These are phyloP conservation scores for Trypanosoma brucei DNA, from an alignment of 208 protist genomes.

Conservation along the genomic window DNA sequence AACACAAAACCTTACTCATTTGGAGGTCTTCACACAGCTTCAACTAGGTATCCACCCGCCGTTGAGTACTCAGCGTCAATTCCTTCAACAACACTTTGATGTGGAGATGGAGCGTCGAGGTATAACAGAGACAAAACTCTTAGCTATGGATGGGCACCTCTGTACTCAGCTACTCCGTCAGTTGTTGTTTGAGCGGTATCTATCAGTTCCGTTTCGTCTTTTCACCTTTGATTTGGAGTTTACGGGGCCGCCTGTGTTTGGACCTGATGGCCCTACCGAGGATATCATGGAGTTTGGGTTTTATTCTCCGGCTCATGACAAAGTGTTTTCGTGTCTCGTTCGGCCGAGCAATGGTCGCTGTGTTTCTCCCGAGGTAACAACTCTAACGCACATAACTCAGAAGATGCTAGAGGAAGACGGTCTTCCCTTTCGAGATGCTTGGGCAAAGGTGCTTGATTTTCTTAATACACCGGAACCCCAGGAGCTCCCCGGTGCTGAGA, in stretches of 20 bases:
- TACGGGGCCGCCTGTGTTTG: constrained; percentile 80
- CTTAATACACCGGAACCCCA: constrained; percentile 63
- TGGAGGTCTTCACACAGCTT: constrained; percentile 79
- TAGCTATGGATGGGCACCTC: constrained; percentile 73
- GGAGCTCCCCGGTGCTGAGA: constrained; percentile 51
- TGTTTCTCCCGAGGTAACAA: constrained; percentile 49
- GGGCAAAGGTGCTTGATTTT: constrained; percentile 62
- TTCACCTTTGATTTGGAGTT: constrained; percentile 91
- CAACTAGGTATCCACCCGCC: constrained; percentile 79
- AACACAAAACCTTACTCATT: constrained; percentile 35
- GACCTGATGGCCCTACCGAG: constrained; percentile 76
- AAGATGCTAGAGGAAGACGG: constrained; percentile 64
- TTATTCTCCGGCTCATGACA: constrained; percentile 69
- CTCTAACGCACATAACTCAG: constrained; percentile 78
- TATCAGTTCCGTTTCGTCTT: constrained; percentile 83
- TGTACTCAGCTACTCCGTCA: constrained; percentile 63
- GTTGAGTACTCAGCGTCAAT: constrained; percentile 58
- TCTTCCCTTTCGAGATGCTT: constrained; percentile 74
- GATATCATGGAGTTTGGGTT: constrained; percentile 87
- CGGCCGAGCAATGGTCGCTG: constrained; percentile 49
- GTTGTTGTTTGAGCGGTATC: constrained; percentile 74
- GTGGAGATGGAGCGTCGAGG: constrained; percentile 58
- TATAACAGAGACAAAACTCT: constrained; percentile 72
- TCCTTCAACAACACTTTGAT: constrained; percentile 75
- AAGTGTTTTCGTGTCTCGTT: constrained; percentile 73